These are phyloP conservation scores for Chytriomyces confervae DNA, from an alignment of 192 early-diverging fungal species.

Conservation along the genomic window DNA sequence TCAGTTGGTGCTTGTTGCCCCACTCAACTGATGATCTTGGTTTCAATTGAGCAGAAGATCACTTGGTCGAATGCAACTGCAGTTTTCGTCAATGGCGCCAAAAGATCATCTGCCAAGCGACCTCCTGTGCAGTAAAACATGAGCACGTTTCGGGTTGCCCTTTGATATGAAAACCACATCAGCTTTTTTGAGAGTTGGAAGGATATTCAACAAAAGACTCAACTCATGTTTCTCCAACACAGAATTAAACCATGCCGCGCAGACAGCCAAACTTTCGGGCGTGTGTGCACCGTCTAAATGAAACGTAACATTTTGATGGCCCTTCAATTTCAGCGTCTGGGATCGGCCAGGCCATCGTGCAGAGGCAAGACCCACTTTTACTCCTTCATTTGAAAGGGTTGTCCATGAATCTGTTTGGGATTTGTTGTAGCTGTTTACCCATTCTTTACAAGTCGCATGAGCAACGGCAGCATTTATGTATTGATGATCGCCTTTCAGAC, in stretches of 20 bases:
- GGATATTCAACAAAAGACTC: neutral
- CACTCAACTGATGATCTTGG: conserved; percentile 39
- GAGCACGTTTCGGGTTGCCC: conserved; percentile 58
- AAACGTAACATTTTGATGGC: conserved; percentile 65
- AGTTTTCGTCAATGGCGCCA: conserved; percentile 66
- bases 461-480: conserved; percentile 84
- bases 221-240: conserved; percentile 28
- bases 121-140: conserved; percentile 90
- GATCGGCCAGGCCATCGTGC: conserved; percentile 90
- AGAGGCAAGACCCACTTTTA: conserved; percentile 67
- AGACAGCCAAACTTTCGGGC: conserved; percentile 75
- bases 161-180: neutral
- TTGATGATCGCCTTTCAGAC: conserved; percentile 86
- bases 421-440: conserved; percentile 53
- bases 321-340: conserved; percentile 65
- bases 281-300: conserved; percentile 97
- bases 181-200: neutral
- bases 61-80: conserved; percentile 62
- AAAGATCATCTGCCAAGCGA: conserved; percentile 66
- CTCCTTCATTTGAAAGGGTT: conserved; percentile 42
- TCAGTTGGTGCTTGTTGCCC: conserved; percentile 1
- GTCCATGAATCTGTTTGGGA: conserved; percentile 30
- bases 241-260: conserved; percentile 59
- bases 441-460: conserved; percentile 70
- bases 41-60: conserved; percentile 80